Percentiles rank a stretch among this genome's conserved stretches.
These are phyloP conservation scores for Lipomyces orientalis DNA, from an alignment of 805 yeast genomes.

Conservation along the genomic window DNA sequence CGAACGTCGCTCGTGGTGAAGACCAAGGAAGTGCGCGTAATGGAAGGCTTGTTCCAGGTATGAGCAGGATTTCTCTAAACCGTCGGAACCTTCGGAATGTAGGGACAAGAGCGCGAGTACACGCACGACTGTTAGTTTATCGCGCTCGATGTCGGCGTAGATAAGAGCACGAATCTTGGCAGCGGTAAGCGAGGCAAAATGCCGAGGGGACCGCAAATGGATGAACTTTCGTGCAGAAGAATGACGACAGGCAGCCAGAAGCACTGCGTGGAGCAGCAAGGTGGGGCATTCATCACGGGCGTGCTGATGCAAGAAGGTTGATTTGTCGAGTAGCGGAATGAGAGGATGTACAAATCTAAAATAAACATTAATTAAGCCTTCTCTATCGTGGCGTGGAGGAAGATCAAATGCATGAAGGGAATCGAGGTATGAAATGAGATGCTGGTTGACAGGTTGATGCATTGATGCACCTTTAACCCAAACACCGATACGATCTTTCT, in stretches of 20 bases:
- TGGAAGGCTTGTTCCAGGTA: constrained; percentile 50
- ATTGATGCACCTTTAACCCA: constrained; percentile 46
- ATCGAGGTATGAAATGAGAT: constrained; percentile 45
- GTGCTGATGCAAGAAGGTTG: constrained; percentile 49
- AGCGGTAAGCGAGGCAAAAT: constrained; percentile 45
- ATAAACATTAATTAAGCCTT: constrained; percentile 49
- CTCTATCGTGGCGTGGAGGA: constrained; percentile 44
- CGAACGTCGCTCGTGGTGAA: constrained; percentile 48
- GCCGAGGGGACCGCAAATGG: constrained; percentile 43
- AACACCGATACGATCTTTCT: constrained; percentile 42
- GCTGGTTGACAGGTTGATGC: constrained; percentile 43
- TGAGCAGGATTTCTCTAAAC: constrained; percentile 48
- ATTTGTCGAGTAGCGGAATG: constrained; percentile 52
- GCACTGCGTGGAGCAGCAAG: constrained; percentile 51
- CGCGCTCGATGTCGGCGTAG: constrained; percentile 50
- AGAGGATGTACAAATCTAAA: constrained; percentile 50
- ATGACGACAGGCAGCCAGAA: constrained; percentile 52
- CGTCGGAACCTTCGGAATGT: constrained; percentile 51
- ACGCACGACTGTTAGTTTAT: constrained; percentile 48
- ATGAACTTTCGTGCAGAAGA: constrained; percentile 45
- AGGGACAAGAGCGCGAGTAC: constrained; percentile 48
- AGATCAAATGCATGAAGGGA: constrained; percentile 50
- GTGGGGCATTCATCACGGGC: constrained; percentile 49
- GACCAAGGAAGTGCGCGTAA: constrained; percentile 49
- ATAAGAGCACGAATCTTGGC: constrained; percentile 49